Evolutionary conservation across 805 yeast genomes (phyloP), one percentile per base, ranked within the genome.

Genomic region (Diddensiella transvaalensis): DNA sequence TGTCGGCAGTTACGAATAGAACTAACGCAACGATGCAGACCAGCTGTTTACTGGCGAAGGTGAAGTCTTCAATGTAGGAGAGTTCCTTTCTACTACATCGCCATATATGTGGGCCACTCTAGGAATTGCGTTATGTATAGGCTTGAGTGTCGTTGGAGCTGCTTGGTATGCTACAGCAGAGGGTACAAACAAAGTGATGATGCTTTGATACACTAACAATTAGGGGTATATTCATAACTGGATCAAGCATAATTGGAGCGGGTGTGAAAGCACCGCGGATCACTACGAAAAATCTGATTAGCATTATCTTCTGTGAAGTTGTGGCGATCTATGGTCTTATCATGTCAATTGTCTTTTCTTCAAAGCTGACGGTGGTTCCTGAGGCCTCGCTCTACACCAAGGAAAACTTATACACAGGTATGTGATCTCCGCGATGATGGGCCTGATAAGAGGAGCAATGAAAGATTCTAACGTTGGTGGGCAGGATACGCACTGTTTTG

Each of bases 221-320:
- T 40, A 64, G 68, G 68, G 99, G 99, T 55, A 93, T 93, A 58
- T 93, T 91, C 67, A 79, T 93, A 53, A 91, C 98, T 1, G 99
- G 99, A 36, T 76, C 96, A 0, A 82, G 96, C 23, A 87, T 93
- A 59, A 71, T 93, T 53, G 99, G 99, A 60, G 99, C 99, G 2
- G 99, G 99, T 74, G 97, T 93, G 51, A 87, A 87, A 68, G 93
- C 96, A 11, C 99, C 99, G 45, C 77, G 98, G 66, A 95, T 93
- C 65, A 90, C 98, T 39, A 93, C 99, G 47, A 93, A 93, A 75
- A 93, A 93, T 68, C 79, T 93, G 66, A 95, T 93, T 56, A 86
- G 95, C 37, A 93, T 93, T 67, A 95, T 93, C 72, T 93, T 93
- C 76, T 93, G 99, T 77, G 99, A 93, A 72, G 99, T 93, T 60